Base-by-base conservation (phyloP, 495 filamentous ascomycete species). In the Penicillium paxilli region DNA sequence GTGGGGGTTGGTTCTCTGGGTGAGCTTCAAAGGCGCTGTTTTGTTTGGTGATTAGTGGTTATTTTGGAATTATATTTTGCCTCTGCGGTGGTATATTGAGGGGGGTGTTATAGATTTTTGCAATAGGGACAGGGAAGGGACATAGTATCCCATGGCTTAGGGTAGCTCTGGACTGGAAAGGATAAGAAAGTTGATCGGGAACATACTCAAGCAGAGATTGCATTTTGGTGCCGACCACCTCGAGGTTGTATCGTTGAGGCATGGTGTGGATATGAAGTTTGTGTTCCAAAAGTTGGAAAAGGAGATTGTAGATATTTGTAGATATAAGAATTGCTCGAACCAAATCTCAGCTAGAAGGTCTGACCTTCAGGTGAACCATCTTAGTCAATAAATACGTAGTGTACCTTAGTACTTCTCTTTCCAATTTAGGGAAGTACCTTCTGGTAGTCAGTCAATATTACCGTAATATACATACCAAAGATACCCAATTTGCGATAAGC, bases 21-120 rank as follows among this genome's bases (percentile, higher is more conserved):
- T 69, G 67, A 38, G 60, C 17, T 55, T 71, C 65, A 48, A 69
- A 66, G 22, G 66, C 55, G 8, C 64, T 69, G 44, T 61, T 49
- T 49, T 40, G 51, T n/a, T 35, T 40, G 45, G 21, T 51, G 47
- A 48, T 24, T 46, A 46, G 16, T 20, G 0, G 5, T 40, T 40
- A 16, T 8, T 17, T 5, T 38, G 7, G n/a, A 12, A 4, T 20
- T 38, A 16, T 38, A 12, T 40, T 40, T 40, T 32, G n/a, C 5
- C 7, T 32, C 11, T 10, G 3, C 14, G 35, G 16, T 38, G 12
- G 33, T 37, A n/a, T n/a, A n/a, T n/a, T n/a, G n/a, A n/a, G n/a
- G n/a, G n/a, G n/a, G n/a, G n/a, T n/a, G n/a, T n/a, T n/a, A n/a
- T n/a, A 28, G 25, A 28, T 28, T 4, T 28, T 28, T 28, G 5